Conservation (phyloP, 2,329 filamentous ascomycete genomes). For the Sodiomyces alkalinus region DNA sequence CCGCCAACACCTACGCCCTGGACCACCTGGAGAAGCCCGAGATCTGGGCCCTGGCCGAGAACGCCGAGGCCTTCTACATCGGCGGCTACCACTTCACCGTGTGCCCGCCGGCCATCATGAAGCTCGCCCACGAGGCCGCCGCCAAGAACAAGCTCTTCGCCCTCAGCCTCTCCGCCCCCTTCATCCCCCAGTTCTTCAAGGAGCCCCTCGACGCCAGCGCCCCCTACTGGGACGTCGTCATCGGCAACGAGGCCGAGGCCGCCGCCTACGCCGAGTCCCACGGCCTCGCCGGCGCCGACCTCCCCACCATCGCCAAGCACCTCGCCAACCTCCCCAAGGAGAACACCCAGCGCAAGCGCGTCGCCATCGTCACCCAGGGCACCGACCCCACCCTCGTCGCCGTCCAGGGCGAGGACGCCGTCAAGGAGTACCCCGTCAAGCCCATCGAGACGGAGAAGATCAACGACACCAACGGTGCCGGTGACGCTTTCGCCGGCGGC, state of each 20-base stretch:
- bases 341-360: conserved; percentile 69
- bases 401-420: conserved; percentile 50
- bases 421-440: conserved; percentile 70
- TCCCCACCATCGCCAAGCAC: conserved; percentile 71
- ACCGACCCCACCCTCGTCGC: conserved; percentile 82
- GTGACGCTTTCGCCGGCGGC: conserved; percentile 91
- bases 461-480: conserved; percentile 92
- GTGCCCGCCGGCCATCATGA: conserved; percentile 78
- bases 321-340: conserved; percentile 85
- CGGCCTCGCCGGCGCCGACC: conserved; percentile 56
- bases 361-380: conserved; percentile 89
- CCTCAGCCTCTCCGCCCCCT: conserved; percentile 85
- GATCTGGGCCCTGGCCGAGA: conserved; percentile 85
- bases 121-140: conserved; percentile 80
- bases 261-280: conserved; percentile 75
- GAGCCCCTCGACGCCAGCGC: conserved; percentile 74
- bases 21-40: conserved; percentile 83
- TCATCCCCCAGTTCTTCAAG: conserved; percentile 97
- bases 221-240: conserved; percentile 88
- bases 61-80: conserved; percentile 79
- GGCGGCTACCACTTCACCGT: conserved; percentile 97
- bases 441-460: conserved; percentile 65
- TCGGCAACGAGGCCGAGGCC: conserved; percentile 95
- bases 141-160: conserved; percentile 81
- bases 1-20: conserved; percentile 92